Evolutionary conservation across 768 basidiomycete species (phyloP).

Genomic region (Naganishia vaughanmartiniae): DNA sequence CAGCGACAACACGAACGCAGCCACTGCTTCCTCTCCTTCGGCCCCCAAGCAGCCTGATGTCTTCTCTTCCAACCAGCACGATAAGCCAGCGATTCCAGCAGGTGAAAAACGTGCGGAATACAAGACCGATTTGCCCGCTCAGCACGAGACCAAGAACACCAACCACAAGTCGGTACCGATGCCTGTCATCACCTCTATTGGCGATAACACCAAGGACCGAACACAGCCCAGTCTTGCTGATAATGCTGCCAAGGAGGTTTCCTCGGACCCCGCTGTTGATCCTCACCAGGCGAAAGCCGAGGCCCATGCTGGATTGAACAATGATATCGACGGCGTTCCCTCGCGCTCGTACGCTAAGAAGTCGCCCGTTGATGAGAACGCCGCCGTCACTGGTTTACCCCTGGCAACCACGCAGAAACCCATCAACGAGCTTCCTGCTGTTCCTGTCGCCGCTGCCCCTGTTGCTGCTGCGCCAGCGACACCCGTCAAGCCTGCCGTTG

Average conservation of each 20-base stretch:
- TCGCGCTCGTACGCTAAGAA: conserved; percentile 29
- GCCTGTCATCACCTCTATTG: conserved; percentile 44
- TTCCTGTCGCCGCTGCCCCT: conserved; percentile 34
- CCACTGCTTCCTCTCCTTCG: conserved; percentile 22
- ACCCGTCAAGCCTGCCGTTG: conserved; percentile 16
- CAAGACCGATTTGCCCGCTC: conserved; percentile 45
- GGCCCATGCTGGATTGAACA: conserved; percentile 34
- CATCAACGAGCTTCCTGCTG: conserved; percentile 19
- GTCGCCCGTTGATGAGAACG: background rate
- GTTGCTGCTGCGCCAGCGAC: conserved; percentile 1
- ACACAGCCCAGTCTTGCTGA: conserved; percentile 33
- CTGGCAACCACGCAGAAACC: conserved; percentile 25
- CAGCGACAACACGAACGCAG: conserved; percentile 13
- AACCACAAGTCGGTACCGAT: conserved; percentile 47
- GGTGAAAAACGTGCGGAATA: conserved; percentile 25
- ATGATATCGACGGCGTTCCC: conserved; percentile 24
- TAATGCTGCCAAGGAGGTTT: conserved; percentile 38
- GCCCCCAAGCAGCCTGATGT: conserved; percentile 21
- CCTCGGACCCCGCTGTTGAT: conserved; percentile 36
- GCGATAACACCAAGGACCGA: conserved; percentile 47
- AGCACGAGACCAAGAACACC: conserved; percentile 42
- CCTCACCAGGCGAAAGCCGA: conserved; percentile 42
- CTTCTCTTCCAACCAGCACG: conserved; percentile 29
- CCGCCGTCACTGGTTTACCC: conserved; percentile 24
- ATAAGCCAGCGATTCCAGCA: conserved; percentile 7